A percentile compares a stretch with the other conserved stretches of the same genome.
These are phyloP conservation scores for Nemania bipapillata DNA, from an alignment of 2,329 filamentous ascomycete genomes.

Conservation along the genomic window DNA sequence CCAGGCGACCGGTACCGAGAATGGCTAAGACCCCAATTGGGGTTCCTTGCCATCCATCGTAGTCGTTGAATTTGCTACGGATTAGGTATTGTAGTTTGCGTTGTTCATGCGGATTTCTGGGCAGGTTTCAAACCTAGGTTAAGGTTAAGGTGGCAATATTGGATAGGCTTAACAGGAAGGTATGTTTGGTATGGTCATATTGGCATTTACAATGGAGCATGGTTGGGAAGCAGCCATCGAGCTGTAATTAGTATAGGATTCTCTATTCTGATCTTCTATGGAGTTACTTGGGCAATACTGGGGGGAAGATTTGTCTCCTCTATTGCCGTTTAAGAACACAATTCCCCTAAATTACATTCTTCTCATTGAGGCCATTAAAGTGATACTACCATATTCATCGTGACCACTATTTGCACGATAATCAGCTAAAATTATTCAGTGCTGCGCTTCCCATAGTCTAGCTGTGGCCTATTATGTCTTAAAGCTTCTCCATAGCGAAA, in stretches of 20 bases:
- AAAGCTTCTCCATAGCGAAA: slow-evolving; percentile 19
- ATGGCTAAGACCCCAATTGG: no score
- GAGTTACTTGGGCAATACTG: background rate
- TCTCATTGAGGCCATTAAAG: background rate
- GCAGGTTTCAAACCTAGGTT: background rate
- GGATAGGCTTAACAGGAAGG: background rate
- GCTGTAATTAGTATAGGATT: background rate
- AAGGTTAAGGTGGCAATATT: background rate
- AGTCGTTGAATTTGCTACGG: no score
- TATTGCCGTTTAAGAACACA: background rate
- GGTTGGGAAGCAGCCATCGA: background rate
- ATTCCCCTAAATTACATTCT: background rate
- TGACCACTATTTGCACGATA: background rate
- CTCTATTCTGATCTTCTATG: background rate
- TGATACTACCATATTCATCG: background rate
- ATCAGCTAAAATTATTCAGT: background rate
- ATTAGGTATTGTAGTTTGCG: background rate
- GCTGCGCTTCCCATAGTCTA: slow-evolving; percentile 34
- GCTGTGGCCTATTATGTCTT: slow-evolving; percentile 32
- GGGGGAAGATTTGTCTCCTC: background rate
- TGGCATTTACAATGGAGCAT: slow-evolving; percentile 21
- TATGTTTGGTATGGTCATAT: slow-evolving; percentile 1
- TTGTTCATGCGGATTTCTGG: background rate
- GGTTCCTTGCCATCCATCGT: no score
- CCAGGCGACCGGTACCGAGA: no score